Percentiles rank a stretch among this genome's conserved stretches.
Evolutionary conservation across 768 basidiomycete genomes (phyloP).

Genomic region (Tricholoma terreum): DNA sequence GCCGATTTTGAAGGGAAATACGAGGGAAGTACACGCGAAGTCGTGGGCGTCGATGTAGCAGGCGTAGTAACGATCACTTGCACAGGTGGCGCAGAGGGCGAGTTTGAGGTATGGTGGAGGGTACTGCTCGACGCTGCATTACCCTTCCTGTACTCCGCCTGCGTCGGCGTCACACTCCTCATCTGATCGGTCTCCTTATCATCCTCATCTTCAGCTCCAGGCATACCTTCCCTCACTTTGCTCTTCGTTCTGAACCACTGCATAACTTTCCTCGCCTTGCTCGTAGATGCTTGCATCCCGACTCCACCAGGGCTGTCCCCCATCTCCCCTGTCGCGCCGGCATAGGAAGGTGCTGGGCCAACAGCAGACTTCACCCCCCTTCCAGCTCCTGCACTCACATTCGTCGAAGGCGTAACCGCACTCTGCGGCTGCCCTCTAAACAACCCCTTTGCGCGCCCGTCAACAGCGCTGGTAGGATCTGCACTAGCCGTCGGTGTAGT

Average conservation of each 20-base stretch:
- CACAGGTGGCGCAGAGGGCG: conserved; percentile 25
- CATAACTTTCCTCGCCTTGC: conserved; percentile 94
- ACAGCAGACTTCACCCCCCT: conserved; percentile 9
- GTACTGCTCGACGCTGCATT: conserved; percentile 32
- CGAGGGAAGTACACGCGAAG: conserved; percentile 10
- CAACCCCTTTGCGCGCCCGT: neutral
- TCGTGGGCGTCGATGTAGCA: conserved; percentile 32
- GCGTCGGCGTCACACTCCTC: conserved; percentile 25
- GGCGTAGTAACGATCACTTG: conserved; percentile 43
- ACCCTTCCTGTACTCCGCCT: conserved; percentile 27
- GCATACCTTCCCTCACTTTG: conserved; percentile 42
- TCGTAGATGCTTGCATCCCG: conserved; percentile 68
- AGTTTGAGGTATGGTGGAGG: conserved; percentile 25
- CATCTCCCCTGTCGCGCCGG: conserved; percentile 28
- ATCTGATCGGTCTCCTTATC: conserved; percentile 18
- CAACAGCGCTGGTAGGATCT: conserved; percentile 3
- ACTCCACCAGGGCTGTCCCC: conserved; percentile 21
- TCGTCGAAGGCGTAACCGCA: conserved; percentile 3
- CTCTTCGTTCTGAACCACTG: conserved; percentile 91
- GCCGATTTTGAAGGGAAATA: conserved; percentile 18
- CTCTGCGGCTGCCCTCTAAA: conserved; percentile 9
- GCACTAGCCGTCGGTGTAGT: conserved; percentile 20
- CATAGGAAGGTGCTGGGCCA: conserved; percentile 9
- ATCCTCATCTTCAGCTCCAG: conserved; percentile 22
- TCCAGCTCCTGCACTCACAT: neutral